Evolutionary conservation across 768 basidiomycete genomes (phyloP).

Genomic region (Porpolomopsis calyptriformis): DNA sequence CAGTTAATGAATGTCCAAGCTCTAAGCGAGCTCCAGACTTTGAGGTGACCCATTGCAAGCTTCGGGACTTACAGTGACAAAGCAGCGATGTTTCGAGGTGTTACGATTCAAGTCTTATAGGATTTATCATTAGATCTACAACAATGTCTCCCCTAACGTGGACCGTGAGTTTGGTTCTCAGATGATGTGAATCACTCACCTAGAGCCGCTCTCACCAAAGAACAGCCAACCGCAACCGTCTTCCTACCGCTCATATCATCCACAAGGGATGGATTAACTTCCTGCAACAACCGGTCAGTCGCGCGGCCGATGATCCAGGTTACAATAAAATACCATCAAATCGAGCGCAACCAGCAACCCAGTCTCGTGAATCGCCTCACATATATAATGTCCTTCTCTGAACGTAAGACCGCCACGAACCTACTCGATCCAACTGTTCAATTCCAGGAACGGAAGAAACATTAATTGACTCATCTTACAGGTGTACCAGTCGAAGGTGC

Average conservation of each 20-base stretch:
- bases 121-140: too few species aligned
- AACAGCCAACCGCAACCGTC: conserved; percentile 87
- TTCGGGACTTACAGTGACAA: too few species aligned
- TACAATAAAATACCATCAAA: conserved; percentile 60
- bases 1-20: too few species aligned
- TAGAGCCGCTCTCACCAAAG: conserved; percentile 70
- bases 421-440: too few species aligned
- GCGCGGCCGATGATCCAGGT: neutral
- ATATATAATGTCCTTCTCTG: conserved; percentile 39
- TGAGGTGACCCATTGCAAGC: too few species aligned
- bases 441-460: too few species aligned
- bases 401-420: conserved; percentile 80
- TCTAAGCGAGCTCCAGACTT: too few species aligned
- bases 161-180: too few species aligned
- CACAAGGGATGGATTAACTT: conserved; percentile 91
- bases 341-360: conserved; percentile 51
- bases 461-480: conserved; percentile 30
- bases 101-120: too few species aligned
- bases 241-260: conserved; percentile 67
- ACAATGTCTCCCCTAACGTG: too few species aligned
- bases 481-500: conserved; percentile 96
- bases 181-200: conserved; percentile 52
- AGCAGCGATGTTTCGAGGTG: too few species aligned
- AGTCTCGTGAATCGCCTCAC: conserved; percentile 87
- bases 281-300: conserved; percentile 33